Evolutionary conservation across 768 basidiomycete species (phyloP), one percentile per base, ranked within the genome.

Genomic region (Lentinula lateritia): DNA sequence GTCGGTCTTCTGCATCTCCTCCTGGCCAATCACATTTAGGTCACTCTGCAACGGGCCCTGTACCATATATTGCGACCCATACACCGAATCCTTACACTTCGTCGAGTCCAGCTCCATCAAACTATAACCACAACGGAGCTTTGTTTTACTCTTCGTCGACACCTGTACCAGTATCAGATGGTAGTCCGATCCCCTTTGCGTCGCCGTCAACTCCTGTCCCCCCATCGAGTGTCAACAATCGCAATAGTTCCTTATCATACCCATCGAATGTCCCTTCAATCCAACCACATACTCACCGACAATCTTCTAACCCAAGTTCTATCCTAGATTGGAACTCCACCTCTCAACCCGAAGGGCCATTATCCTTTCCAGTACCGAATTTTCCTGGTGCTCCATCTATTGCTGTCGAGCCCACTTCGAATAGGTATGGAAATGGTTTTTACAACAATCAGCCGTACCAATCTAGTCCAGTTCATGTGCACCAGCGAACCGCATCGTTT

Each of bases 351-450:
- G 28, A 58, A 6, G 64, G 63, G 3, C 52, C 65, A 9, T 68
- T 71, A 52, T 67, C 69, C 18, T 79, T 78, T 67, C 75, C 76
- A 0, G 63, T 59, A 5, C 58, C 58, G 13, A 50, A 59, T n/a
- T 50, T 73, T 46, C 76, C 77, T 38, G 42, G 64, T 45, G 58
- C 70, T 18, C 23, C 68, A 39, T 65, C 69, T n/a, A 62, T 57
- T 12, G 61, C 54, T 8, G 61, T 39, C 10, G 56, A 54, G 23
- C 61, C 66, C 38, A 65, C 64, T 13, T 59, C 46, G 2, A 60
- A 64, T n/a, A 15, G n/a, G 8, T 64, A 28, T 66, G 70, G 18
- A 45, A 60, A 43, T 67, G 67, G 50, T 67, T 67, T 39, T 66
- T 53, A 58, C 42, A 28, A 28, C 28, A 63, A 48, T 39, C 55